Conservation (phyloP, 345 rosid species). For the Syzygium jambos region DNA sequence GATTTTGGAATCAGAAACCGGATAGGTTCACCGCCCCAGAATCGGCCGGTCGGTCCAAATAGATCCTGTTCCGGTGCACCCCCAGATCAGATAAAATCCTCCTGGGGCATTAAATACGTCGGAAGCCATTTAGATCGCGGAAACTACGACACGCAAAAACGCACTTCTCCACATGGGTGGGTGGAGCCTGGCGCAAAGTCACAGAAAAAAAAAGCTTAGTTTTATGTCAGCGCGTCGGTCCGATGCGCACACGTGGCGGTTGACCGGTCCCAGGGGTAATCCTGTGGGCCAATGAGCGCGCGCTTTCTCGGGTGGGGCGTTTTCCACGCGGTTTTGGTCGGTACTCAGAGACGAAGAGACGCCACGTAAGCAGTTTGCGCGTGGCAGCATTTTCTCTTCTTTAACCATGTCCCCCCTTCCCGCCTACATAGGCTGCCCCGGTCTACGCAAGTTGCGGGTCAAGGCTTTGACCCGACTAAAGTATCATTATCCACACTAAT, state of each 20-base stretch:
- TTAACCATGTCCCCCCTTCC: not conserved
- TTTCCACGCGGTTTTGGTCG: not conserved
- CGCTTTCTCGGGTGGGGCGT: not conserved
- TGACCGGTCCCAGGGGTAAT: not conserved
- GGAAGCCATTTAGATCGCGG: not conserved
- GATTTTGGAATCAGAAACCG: no score
- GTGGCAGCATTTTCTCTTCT: not conserved
- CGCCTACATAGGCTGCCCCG: not conserved
- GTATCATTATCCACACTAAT: no score
- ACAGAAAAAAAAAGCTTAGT: rapidly evolving
- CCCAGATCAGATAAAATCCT: no score
- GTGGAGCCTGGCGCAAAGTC: no score
- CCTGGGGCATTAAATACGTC: no score
- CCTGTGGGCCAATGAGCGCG: not conserved
- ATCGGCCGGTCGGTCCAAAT: no score
- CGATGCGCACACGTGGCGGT: not conserved
- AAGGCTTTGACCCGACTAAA: not conserved
- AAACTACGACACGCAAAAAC: not conserved
- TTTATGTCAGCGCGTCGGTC: not conserved
- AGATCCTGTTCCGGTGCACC: no score
- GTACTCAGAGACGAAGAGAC: not conserved
- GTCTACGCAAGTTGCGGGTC: not conserved
- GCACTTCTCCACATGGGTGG: not conserved
- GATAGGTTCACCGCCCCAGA: no score
- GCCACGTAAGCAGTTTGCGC: not conserved